Percentiles rank a stretch among this genome's conserved stretches.
These are phyloP conservation scores for Daedaleopsis sinensis DNA, from an alignment of 768 basidiomycete species.

Conservation along the genomic window DNA sequence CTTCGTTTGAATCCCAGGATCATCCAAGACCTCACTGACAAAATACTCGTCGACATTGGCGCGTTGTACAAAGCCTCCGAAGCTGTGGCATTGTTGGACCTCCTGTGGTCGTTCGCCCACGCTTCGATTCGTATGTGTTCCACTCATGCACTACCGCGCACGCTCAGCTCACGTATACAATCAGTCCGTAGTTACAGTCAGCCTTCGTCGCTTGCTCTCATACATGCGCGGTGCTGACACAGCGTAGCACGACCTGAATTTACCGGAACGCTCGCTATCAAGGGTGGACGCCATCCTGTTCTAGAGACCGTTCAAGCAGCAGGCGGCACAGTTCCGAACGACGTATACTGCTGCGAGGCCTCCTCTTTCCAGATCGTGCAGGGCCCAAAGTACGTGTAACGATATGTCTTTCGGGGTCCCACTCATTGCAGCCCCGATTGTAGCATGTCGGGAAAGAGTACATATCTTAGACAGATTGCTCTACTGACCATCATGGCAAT, in stretches of 20 bases:
- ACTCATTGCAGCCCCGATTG: neutral
- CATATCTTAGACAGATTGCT: slow-evolving; percentile 87
- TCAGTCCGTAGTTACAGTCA: slow-evolving; percentile 56
- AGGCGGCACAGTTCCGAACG: slow-evolving; percentile 81
- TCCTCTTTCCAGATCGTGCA: slow-evolving; percentile 91
- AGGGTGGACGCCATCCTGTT: slow-evolving; percentile 86
- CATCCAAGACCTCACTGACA: slow-evolving; percentile 73
- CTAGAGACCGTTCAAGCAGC: slow-evolving; percentile 73
- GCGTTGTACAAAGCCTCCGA: slow-evolving; percentile 90
- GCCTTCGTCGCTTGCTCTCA: neutral
- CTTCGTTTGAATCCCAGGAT: slow-evolving; percentile 48
- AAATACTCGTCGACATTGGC: slow-evolving; percentile 72
- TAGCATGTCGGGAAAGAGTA: slow-evolving; percentile 89
- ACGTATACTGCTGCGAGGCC: slow-evolving; percentile 84
- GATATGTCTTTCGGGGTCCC: neutral
- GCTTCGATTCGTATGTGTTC: slow-evolving; percentile 68
- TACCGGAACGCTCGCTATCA: slow-evolving; percentile 87
- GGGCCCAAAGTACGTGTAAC: slow-evolving; percentile 75
- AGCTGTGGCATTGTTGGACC: slow-evolving; percentile 88
- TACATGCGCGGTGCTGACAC: neutral
- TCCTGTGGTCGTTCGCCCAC: slow-evolving; percentile 89
- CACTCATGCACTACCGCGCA: neutral
- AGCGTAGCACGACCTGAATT: slow-evolving; percentile 84
- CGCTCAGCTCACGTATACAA: neutral
- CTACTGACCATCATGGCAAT: slow-evolving; percentile 85